Conservation (phyloP, 345 rosid species). For the Gynandropsis gynandra region DNA sequence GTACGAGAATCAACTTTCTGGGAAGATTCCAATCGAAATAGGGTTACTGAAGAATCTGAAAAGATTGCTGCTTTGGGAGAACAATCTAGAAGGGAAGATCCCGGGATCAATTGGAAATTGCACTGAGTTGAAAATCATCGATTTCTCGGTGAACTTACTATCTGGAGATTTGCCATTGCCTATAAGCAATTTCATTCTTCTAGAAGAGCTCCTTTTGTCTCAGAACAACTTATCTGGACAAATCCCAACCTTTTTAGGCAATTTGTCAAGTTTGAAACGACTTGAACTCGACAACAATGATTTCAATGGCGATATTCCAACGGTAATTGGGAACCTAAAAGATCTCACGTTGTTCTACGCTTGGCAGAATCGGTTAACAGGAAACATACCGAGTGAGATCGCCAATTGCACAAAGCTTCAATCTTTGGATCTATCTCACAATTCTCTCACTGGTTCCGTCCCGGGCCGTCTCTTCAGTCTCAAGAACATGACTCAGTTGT, state of each 20-base stretch:
- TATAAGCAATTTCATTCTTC: constrained; percentile 46
- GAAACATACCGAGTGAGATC: constrained; percentile 56
- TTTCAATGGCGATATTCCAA: constrained; percentile 62
- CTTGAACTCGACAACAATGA: constrained; percentile 82
- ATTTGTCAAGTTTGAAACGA: constrained; percentile 52
- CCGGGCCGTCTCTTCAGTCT: constrained; percentile 60
- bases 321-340: constrained; percentile 45
- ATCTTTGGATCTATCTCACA: constrained; percentile 77
- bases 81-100: constrained; percentile 55
- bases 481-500: constrained; percentile 61
- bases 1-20: constrained; percentile 66
- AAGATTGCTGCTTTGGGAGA: constrained; percentile 66
- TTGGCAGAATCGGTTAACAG: constrained; percentile 81
- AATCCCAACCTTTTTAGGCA: constrained; percentile 52
- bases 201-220: constrained; percentile 67
- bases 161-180: constrained; percentile 67
- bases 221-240: constrained; percentile 69
- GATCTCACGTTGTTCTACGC: constrained; percentile 63
- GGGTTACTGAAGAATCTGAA: constrained; percentile 50
- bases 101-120: constrained; percentile 74
- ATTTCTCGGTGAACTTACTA: constrained; percentile 61
- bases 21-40: constrained; percentile 54
- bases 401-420: constrained; percentile 58
- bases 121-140: constrained; percentile 44
- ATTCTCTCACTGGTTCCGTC: constrained; percentile 60